These are phyloP conservation scores for Silene coronaria DNA, from an alignment of 179 eudicot genomes.

Conservation along the genomic window DNA sequence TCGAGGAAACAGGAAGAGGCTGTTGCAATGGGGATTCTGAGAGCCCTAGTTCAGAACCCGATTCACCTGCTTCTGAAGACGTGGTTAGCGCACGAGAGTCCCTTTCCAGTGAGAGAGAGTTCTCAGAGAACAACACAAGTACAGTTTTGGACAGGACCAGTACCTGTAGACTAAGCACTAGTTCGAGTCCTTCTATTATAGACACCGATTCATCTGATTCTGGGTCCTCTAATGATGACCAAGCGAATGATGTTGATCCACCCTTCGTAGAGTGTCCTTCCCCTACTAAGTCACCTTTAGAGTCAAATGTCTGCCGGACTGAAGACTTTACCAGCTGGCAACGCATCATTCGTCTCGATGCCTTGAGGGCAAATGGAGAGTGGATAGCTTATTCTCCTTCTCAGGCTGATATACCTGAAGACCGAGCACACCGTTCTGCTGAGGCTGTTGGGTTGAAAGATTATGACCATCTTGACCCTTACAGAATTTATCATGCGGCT, in stretches of 20 bases:
- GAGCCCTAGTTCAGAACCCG: constrained; percentile 27
- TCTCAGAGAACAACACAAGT: constrained; percentile 29
- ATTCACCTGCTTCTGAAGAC: constrained; percentile 65
- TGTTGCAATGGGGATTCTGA: constrained; percentile 31
- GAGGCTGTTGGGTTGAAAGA: constrained; percentile 74
- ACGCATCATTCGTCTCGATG: constrained; percentile 84
- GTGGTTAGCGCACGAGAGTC: constrained; percentile 73
- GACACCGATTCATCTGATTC: constrained; percentile 62
- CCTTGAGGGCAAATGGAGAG: constrained; percentile 78
- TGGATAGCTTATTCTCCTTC: constrained; percentile 53
- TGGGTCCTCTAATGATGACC: constrained; percentile 56
- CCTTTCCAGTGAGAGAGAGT: constrained; percentile 68
- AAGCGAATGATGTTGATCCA: constrained; percentile 35
- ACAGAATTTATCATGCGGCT: constrained; percentile 73
- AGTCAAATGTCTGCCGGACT: constrained; percentile 30
- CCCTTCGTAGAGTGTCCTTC: constrained; percentile 35
- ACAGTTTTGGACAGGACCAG: constrained; percentile 33
- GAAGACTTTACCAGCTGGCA: constrained; percentile 88
- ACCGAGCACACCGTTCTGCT: constrained; percentile 59
- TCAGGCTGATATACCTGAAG: constrained; percentile 58
- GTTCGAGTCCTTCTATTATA: constrained; percentile 33
- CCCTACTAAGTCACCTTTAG: constrained; percentile 32
- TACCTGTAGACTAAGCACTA: constrained; percentile 36
- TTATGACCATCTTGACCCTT: constrained; percentile 67
- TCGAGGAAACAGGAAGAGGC: constrained; percentile 31